Evolutionary conservation across 495 filamentous ascomycete genomes (phyloP).

Genomic region (Letharia lupina): DNA sequence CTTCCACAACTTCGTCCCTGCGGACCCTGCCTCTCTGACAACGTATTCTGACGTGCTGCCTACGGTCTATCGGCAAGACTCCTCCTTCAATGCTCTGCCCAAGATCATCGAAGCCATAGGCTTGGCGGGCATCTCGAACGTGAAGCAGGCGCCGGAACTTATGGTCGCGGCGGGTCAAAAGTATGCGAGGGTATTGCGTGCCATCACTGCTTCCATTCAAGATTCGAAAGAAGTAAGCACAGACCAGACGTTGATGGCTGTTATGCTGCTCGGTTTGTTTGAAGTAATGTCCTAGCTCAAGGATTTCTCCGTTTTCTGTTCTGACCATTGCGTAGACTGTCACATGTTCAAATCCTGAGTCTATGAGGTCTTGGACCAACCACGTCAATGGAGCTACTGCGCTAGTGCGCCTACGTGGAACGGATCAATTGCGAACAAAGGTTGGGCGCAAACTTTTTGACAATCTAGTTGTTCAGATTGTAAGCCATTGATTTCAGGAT

Average conservation of each 20-base stretch:
- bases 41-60: slow-evolving; percentile 27
- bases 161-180: slow-evolving; percentile 36
- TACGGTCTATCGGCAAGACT: slow-evolving; percentile 12
- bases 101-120: slow-evolving; percentile 43
- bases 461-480: slow-evolving; percentile 45
- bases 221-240: slow-evolving; percentile 47
- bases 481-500: slow-evolving; percentile 23
- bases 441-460: slow-evolving; percentile 42
- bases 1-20: slow-evolving; percentile 20
- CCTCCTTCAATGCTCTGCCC: slow-evolving; percentile 33
- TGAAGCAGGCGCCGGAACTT: slow-evolving; percentile 31
- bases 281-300: slow-evolving; percentile 16
- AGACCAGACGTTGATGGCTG: slow-evolving; percentile 53
- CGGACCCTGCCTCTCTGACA: neutral
- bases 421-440: slow-evolving; percentile 41
- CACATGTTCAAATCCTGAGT: slow-evolving; percentile 12
- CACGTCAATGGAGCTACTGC: slow-evolving; percentile 48
- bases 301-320: neutral
- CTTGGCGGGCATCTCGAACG: slow-evolving; percentile 42
- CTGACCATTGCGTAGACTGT: slow-evolving; percentile 7
- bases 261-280: slow-evolving; percentile 48
- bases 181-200: slow-evolving; percentile 41
- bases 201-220: slow-evolving; percentile 46
- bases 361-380: slow-evolving; percentile 41
- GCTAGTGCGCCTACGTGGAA: slow-evolving; percentile 44